A percentile compares a stretch with the other conserved stretches of the same genome.
phyloP scores from a whole-genome alignment of 257 asterid genomes.

The Mitragyna speciosa region DNA sequence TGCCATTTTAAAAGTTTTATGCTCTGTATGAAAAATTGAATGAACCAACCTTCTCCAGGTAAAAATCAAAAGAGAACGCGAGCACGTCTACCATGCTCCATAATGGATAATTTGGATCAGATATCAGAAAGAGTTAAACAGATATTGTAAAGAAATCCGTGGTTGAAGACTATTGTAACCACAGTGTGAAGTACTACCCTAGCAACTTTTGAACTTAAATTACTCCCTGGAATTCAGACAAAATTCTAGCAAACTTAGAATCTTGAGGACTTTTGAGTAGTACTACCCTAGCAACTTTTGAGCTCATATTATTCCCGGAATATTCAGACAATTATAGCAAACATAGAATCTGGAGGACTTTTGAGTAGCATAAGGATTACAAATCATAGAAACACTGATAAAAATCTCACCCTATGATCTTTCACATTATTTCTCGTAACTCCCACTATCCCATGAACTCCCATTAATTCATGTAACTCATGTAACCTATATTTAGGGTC shows the following conservation, averaged over 20 bases:
- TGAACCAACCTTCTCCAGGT: background rate
- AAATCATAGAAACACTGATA: background rate
- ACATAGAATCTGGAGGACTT: background rate
- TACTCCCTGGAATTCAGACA: background rate
- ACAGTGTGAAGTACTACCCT: no score
- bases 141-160: background rate
- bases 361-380: no score
- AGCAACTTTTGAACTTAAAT: background rate
- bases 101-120: background rate
- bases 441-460: no score
- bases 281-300: background rate
- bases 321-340: background rate
- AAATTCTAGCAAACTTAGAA: background rate
- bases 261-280: background rate
- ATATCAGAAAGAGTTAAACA: background rate
- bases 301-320: background rate
- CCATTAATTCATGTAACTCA: no score
- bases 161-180: background rate
- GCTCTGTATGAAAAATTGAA: background rate
- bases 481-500: no score
- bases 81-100: background rate
- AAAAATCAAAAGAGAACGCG: background rate
- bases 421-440: no score
- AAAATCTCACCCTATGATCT: no score
- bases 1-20: background rate